Conservation (phyloP, 306 rosid genomes). For the Erythrophleum fordii region DNA sequence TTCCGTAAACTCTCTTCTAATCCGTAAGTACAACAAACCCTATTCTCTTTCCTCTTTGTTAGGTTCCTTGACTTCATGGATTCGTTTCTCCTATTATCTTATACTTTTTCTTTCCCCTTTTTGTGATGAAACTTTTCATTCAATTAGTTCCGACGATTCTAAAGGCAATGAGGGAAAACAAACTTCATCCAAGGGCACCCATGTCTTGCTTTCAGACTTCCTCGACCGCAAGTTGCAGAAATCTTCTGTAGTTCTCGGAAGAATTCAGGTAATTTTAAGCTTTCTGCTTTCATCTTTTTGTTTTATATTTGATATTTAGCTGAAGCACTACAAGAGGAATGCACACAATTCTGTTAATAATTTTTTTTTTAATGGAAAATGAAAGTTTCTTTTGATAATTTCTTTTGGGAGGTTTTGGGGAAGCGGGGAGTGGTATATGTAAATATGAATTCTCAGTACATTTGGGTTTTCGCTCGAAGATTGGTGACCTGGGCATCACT, state of each 20-base stretch:
- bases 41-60: not conserved
- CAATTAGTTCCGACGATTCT: conserved; percentile 45
- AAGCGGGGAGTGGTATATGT: not conserved
- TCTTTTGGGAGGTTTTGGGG: not conserved
- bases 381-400: not conserved
- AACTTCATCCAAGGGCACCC: conserved; percentile 33
- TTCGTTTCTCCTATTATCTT: not conserved
- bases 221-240: conserved; percentile 51
- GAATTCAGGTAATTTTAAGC: conserved; percentile 55
- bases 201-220: conserved; percentile 57
- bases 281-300: not conserved
- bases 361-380: not conserved
- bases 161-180: conserved; percentile 34
- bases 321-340: not conserved
- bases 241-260: conserved; percentile 42
- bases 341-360: not conserved
- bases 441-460: not conserved
- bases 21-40: conserved; percentile 44
- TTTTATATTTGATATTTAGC: not conserved
- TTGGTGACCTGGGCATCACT: not conserved
- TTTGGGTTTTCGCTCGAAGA: not conserved
- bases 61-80: not conserved
- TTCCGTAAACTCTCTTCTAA: conserved; percentile 47
- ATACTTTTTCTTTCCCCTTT: not conserved
- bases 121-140: not conserved